phyloP scores from a whole-genome alignment of 495 filamentous ascomycete genomes.

The Penicillium paxilli region DNA sequence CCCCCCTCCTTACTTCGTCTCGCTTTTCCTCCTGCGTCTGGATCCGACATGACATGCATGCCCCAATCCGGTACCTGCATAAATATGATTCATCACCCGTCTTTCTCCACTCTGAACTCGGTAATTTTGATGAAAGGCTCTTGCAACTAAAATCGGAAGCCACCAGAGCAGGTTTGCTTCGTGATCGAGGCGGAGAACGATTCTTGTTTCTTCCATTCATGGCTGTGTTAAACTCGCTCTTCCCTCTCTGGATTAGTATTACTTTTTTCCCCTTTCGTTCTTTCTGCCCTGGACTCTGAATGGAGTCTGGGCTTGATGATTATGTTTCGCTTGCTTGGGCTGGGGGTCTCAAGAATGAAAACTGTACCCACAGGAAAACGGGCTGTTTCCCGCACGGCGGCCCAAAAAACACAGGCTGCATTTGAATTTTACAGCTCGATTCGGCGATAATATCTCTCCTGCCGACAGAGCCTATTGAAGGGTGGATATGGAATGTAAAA shows the following conservation, averaged over 20 bases:
- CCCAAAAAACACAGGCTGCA: neutral
- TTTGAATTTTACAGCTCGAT: neutral
- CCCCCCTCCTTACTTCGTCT: slow-evolving; percentile 7
- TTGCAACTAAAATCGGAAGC: neutral
- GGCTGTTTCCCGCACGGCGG: neutral
- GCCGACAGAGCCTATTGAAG: neutral
- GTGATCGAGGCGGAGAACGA: slow-evolving; percentile 12
- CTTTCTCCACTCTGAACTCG: slow-evolving; percentile 17
- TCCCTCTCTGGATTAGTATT: slow-evolving; percentile 9
- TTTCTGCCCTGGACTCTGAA: slow-evolving; percentile 8
- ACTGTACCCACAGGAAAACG: neutral
- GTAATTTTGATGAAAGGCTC: slow-evolving; percentile 2
- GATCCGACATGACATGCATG: slow-evolving; percentile 12
- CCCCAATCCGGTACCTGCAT: slow-evolving; percentile 4
- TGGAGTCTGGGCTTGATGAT: slow-evolving; percentile 9
- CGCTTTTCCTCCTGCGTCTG: slow-evolving; percentile 2
- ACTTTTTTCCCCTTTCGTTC: slow-evolving; percentile 2
- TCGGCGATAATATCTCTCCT: neutral
- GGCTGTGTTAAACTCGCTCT: slow-evolving; percentile 16
- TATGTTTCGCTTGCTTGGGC: slow-evolving; percentile 9
- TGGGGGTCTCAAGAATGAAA: slow-evolving; percentile 3
- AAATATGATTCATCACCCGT: slow-evolving; percentile 9
- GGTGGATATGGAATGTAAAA: slow-evolving; percentile 9
- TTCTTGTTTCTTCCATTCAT: slow-evolving; percentile 17
- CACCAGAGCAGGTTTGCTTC: neutral